phyloP scores from a whole-genome alignment of 2,329 filamentous ascomycete genomes.

The Pyrenochaeta sp. region DNA sequence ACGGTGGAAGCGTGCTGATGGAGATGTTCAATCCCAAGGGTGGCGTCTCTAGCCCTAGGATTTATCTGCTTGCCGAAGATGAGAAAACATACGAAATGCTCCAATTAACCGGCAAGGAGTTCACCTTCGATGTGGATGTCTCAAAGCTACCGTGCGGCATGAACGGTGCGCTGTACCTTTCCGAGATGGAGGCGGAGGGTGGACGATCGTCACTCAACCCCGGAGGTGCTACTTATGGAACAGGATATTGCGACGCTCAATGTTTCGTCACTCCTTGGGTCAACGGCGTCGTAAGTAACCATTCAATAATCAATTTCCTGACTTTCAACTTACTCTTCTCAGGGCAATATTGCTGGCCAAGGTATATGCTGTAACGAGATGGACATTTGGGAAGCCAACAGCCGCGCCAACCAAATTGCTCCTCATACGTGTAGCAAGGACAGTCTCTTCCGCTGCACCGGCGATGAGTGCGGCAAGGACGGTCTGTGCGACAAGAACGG shows the following conservation, averaged over 20 bases:
- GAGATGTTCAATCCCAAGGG: slow-evolving; percentile 50
- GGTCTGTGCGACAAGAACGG: slow-evolving; percentile 50
- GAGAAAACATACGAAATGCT: slow-evolving; percentile 72
- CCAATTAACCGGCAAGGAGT: slow-evolving; percentile 71
- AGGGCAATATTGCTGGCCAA: slow-evolving; percentile 54
- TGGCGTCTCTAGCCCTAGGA: slow-evolving; percentile 58
- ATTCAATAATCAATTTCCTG: slow-evolving; percentile 15
- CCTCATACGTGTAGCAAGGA: slow-evolving; percentile 60
- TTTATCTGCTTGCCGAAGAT: slow-evolving; percentile 69
- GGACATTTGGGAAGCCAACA: slow-evolving; percentile 66
- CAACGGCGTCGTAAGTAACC: slow-evolving; percentile 45
- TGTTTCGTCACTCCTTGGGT: slow-evolving; percentile 56
- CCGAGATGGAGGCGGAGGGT: slow-evolving; percentile 50
- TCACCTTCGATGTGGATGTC: slow-evolving; percentile 75
- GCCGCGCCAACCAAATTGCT: slow-evolving; percentile 55
- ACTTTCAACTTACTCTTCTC: slow-evolving; percentile 47
- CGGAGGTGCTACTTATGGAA: slow-evolving; percentile 68
- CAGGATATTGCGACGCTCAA: slow-evolving; percentile 62
- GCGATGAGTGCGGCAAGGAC: slow-evolving; percentile 51
- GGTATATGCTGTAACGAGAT: slow-evolving; percentile 65
- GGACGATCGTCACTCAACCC: slow-evolving; percentile 46
- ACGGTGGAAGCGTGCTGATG: slow-evolving; percentile 59
- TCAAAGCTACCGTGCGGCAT: slow-evolving; percentile 54
- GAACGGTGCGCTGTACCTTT: slow-evolving; percentile 52
- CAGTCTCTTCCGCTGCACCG: slow-evolving; percentile 53